phyloP scores from a whole-genome alignment of 2,329 filamentous ascomycete genomes.

The Fusarium miscanthi region DNA sequence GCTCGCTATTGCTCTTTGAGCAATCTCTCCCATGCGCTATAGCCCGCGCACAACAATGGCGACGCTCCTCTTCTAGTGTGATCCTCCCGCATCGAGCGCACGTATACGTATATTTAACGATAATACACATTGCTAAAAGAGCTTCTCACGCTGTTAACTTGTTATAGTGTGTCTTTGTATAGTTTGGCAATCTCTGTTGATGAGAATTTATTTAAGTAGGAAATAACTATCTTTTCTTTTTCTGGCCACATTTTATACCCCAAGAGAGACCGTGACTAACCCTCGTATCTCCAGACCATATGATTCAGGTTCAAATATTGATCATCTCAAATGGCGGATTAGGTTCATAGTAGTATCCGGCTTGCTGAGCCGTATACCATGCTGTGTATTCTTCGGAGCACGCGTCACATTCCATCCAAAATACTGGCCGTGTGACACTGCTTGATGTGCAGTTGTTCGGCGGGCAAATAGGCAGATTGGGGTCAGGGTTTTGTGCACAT shows the following conservation, averaged over 20 bases:
- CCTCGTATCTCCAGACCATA: not conserved
- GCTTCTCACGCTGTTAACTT: not conserved
- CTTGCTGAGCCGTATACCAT: not conserved
- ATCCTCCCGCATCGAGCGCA: not conserved
- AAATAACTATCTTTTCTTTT: not conserved
- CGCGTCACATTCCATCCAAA: not conserved
- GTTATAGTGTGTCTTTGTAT: too few relatives aligned
- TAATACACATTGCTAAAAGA: not conserved
- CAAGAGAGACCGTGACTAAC: not conserved
- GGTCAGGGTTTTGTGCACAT: not conserved
- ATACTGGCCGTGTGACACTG: not conserved
- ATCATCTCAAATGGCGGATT: not conserved
- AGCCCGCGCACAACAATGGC: not conserved
- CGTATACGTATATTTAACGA: not conserved
- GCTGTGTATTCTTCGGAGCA: not conserved
- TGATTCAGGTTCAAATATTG: not conserved
- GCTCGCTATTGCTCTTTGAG: not conserved
- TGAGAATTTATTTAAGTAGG: not conserved
- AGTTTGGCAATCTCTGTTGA: not conserved
- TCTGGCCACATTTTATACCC: not conserved
- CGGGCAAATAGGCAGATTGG: not conserved
- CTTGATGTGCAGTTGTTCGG: not conserved
- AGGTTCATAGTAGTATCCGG: not conserved
- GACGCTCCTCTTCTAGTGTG: not conserved
- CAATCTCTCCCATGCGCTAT: not conserved